phyloP scores from a whole-genome alignment of 2,329 filamentous ascomycete species.

The Diaporthe vaccinii region DNA sequence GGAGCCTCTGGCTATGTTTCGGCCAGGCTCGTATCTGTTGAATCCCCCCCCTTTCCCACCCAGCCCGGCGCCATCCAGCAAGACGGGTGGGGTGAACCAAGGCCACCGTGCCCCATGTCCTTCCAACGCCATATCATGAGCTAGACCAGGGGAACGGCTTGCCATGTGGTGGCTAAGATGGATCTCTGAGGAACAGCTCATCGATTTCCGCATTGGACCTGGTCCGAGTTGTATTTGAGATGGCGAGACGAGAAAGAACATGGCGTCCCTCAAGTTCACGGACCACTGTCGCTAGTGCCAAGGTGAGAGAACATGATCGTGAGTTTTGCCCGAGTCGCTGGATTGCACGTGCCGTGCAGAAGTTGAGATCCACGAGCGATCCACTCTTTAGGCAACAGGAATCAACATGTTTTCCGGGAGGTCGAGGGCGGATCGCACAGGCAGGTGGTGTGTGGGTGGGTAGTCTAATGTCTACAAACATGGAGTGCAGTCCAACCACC shows the following conservation, averaged over 20 bases:
- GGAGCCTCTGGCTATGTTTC: conserved; percentile 17
- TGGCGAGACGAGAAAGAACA: not conserved
- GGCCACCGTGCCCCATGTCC: not conserved
- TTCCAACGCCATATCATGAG: conserved; percentile 11
- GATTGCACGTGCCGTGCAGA: not conserved
- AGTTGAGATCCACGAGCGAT: conserved; percentile 7
- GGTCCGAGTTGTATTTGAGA: not conserved
- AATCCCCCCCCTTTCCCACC: not conserved
- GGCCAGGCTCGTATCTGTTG: conserved; percentile 15
- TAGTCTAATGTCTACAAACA: conserved; percentile 16
- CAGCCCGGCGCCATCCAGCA: not conserved
- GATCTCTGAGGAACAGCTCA: conserved; percentile 6
- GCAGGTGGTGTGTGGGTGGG: not conserved
- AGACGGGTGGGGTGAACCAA: not conserved
- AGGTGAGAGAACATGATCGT: not conserved
- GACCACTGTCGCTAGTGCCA: conserved; percentile 7
- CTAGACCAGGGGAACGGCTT: conserved; percentile 30
- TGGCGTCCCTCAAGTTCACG: not conserved
- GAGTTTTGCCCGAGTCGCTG: not conserved
- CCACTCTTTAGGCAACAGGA: conserved; percentile 21
- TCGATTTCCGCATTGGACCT: conserved; percentile 27
- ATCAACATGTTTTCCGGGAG: conserved; percentile 25
- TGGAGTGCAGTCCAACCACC: conserved; percentile 17
- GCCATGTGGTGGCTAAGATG: conserved; percentile 25
- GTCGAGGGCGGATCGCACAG: not conserved